Conservation (phyloP, 148 eudicot genomes). For the Amaranthus palmeri region DNA sequence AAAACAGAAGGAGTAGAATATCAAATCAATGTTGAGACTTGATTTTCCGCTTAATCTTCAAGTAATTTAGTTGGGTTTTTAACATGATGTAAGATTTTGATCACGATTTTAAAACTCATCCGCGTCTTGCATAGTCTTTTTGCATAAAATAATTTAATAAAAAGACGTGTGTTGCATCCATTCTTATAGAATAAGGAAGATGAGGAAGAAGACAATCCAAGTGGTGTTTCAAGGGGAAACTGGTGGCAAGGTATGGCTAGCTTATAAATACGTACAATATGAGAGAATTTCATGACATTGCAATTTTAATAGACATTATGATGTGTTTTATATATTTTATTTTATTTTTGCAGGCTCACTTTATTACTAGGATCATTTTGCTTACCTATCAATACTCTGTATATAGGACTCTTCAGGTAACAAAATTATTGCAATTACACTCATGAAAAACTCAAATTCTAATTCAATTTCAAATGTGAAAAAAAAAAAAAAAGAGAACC, state of each 20-base stretch:
- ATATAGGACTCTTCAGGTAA: conserved; percentile 16
- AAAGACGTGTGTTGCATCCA: too few relatives aligned
- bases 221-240: conserved; percentile 69
- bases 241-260: conserved; percentile 82
- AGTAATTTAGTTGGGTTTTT: too few relatives aligned
- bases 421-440: not conserved
- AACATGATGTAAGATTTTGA: too few relatives aligned
- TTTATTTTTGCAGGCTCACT: conserved; percentile 58
- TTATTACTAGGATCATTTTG: conserved; percentile 43
- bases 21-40: too few relatives aligned
- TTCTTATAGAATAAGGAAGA: conserved; percentile 48
- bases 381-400: not conserved
- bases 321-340: not conserved
- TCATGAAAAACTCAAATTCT: not conserved
- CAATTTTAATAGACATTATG: not conserved
- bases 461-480: too few relatives aligned
- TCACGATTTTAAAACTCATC: too few relatives aligned
- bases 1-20: too few relatives aligned
- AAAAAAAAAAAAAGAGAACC: too few relatives aligned
- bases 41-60: too few relatives aligned
- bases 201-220: conserved; percentile 70
- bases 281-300: not conserved
- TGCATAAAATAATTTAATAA: too few relatives aligned
- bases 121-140: too few relatives aligned
- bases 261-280: not conserved